A percentile compares a stretch with the other conserved stretches of the same genome.
phyloP scores from a whole-genome alignment of 768 basidiomycete species.

The Paxillus ammoniavirescens region DNA sequence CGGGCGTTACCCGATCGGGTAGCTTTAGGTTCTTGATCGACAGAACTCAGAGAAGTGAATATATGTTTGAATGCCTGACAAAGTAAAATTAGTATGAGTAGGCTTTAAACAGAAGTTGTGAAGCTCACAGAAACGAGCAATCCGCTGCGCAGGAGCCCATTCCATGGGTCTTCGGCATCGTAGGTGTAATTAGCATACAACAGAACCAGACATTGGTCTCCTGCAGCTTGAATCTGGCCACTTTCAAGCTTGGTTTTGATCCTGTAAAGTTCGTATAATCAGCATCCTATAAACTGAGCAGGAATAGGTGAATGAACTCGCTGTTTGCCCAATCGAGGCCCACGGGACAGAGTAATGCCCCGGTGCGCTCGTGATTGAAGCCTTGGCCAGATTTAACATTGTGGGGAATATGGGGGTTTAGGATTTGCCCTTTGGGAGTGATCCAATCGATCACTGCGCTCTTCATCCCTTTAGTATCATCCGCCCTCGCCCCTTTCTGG shows the following conservation, averaged over 20 bases:
- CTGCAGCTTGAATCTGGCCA: constrained; percentile 4
- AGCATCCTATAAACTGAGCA: not conserved
- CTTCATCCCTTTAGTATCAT: no score
- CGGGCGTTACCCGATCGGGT: constrained; percentile 22
- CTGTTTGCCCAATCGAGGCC: constrained; percentile 26
- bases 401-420: constrained; percentile 13
- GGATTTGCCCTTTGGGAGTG: constrained; percentile 9
- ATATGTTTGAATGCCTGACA: constrained; percentile 26
- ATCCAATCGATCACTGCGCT: no score
- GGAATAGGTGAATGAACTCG: constrained; percentile 1
- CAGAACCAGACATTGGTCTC: constrained; percentile 20
- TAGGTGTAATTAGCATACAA: constrained; percentile 16
- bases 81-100: not conserved
- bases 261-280: not conserved
- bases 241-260: constrained; percentile 6
- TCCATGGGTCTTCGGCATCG: constrained; percentile 16
- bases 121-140: constrained; percentile 21
- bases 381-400: constrained; percentile 11
- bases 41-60: constrained; percentile 32
- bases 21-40: constrained; percentile 25
- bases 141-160: constrained; percentile 19
- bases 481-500: no score
- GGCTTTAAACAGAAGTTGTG: not conserved
- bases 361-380: no score
- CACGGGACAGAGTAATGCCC: constrained; percentile 28